Evolutionary conservation across 1,284 basidiomycete genomes (phyloP).

Genomic region (Chalciporus sp.): DNA sequence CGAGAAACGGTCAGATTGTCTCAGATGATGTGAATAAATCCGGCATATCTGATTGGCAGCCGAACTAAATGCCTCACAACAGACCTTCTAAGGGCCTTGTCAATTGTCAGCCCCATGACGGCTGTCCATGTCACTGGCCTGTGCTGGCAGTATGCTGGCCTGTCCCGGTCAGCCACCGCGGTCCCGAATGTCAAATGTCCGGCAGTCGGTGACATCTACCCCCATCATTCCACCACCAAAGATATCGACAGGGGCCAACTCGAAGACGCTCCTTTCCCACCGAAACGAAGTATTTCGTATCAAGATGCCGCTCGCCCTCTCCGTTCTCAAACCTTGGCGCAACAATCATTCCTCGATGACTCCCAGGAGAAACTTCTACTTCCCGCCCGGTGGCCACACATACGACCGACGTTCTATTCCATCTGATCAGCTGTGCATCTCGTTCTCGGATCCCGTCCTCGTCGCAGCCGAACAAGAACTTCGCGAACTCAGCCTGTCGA

Average conservation of each 20-base stretch:
- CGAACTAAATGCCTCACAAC: too few relatives aligned
- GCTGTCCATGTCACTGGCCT: too few relatives aligned
- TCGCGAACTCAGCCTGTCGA: background rate
- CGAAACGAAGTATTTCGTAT: background rate
- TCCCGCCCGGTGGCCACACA: constrained; percentile 7
- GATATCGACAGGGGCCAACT: background rate
- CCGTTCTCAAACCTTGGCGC: constrained; percentile 5
- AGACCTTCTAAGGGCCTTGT: too few relatives aligned
- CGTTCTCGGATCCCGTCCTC: constrained; percentile 29
- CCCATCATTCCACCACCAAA: background rate
- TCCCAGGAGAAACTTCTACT: constrained; percentile 13
- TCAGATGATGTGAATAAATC: background rate
- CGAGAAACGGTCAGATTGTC: too few relatives aligned
- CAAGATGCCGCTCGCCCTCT: constrained; percentile 11
- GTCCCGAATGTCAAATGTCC: background rate
- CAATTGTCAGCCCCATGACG: background rate
- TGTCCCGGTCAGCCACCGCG: constrained; percentile 18
- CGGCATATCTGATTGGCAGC: constrained; percentile 1
- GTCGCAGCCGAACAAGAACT: constrained; percentile 21
- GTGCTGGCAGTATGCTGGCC: too few relatives aligned
- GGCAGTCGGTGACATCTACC: background rate
- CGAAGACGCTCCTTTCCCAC: constrained; percentile 4
- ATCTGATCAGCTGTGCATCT: constrained; percentile 19
- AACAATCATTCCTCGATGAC: background rate
- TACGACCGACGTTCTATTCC: constrained; percentile 18